Evolutionary conservation across 352 stramenopile genomes (phyloP).

Genomic region (Globisporangium camurandrum): DNA sequence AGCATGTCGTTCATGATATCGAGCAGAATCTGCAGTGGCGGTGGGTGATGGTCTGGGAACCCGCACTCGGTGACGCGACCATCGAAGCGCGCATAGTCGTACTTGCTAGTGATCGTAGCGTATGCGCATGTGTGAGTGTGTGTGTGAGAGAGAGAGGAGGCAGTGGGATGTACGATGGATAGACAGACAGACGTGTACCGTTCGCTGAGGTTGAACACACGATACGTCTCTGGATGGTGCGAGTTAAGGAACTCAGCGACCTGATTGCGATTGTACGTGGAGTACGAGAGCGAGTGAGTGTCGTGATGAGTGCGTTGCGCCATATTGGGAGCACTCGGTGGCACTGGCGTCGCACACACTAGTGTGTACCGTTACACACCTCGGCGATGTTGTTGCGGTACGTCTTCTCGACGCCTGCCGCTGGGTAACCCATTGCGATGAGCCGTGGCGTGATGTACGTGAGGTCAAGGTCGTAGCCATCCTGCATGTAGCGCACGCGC

Average conservation of each 20-base stretch:
- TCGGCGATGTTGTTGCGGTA: slow-evolving; percentile 84
- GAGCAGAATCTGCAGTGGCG: slow-evolving; percentile 65
- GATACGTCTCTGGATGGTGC: slow-evolving; percentile 54
- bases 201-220: slow-evolving; percentile 82
- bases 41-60: slow-evolving; percentile 78
- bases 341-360: neutral
- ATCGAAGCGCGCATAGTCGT: slow-evolving; percentile 75
- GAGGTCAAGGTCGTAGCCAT: slow-evolving; percentile 79
- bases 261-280: slow-evolving; percentile 4
- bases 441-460: slow-evolving; percentile 80
- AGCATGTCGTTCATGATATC: slow-evolving; percentile 86
- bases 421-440: slow-evolving; percentile 80
- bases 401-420: slow-evolving; percentile 75
- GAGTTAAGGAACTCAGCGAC: slow-evolving; percentile 63
- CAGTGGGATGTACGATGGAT: neutral
- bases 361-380: slow-evolving; percentile 11
- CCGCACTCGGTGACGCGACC: slow-evolving; percentile 64
- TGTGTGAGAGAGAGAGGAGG: neutral
- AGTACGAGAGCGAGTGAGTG: neutral
- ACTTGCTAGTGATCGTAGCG: slow-evolving; percentile 18
- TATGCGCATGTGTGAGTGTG: neutral
- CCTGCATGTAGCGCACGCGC: slow-evolving; percentile 75
- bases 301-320: neutral
- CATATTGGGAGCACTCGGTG: neutral
- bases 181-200: slow-evolving; percentile 19